Percentiles rank a stretch among this genome's conserved stretches.
phyloP scores from a whole-genome alignment of 805 yeast species.

The Candida insectalens region DNA sequence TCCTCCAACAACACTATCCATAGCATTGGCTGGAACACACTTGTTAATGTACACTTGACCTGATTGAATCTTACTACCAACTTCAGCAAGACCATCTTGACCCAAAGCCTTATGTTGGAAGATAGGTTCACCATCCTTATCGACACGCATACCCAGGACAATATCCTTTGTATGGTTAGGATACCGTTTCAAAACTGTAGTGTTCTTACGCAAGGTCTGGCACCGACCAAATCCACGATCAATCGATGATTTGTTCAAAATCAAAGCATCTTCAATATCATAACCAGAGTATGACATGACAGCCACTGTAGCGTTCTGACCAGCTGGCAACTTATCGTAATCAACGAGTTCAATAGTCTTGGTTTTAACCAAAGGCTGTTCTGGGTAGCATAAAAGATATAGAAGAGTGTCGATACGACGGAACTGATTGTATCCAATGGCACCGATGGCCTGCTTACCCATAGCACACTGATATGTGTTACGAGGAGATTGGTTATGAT shows the following conservation, averaged over 20 bases:
- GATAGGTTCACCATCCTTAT: constrained; percentile 70
- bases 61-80: constrained; percentile 80
- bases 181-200: constrained; percentile 81
- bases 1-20: constrained; percentile 48
- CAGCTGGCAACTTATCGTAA: constrained; percentile 95
- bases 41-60: constrained; percentile 94
- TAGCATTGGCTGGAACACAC: constrained; percentile 80
- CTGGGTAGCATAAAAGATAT: constrained; percentile 97
- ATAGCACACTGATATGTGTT: constrained; percentile 91
- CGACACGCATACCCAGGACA: constrained; percentile 84
- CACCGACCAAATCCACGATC: constrained; percentile 98
- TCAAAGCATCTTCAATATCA: constrained; percentile 98
- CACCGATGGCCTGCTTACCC: constrained; percentile 99
- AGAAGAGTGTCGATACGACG: constrained; percentile 89
- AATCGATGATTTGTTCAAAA: constrained; percentile 82
- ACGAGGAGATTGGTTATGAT: constrained; percentile 88
- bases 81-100: constrained; percentile 94
- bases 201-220: constrained; percentile 88
- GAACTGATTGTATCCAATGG: constrained; percentile 95
- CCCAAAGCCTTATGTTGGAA: constrained; percentile 84
- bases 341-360: constrained; percentile 92
- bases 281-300: constrained; percentile 99
- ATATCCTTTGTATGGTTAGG: constrained; percentile 91
- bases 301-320: constrained; percentile 97
- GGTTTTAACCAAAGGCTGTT: constrained; percentile 98